A percentile compares a stretch with the other conserved stretches of the same genome.
Conservation (phyloP, 208 protist genomes). For the Acanthamoeba castellanii region DNA sequence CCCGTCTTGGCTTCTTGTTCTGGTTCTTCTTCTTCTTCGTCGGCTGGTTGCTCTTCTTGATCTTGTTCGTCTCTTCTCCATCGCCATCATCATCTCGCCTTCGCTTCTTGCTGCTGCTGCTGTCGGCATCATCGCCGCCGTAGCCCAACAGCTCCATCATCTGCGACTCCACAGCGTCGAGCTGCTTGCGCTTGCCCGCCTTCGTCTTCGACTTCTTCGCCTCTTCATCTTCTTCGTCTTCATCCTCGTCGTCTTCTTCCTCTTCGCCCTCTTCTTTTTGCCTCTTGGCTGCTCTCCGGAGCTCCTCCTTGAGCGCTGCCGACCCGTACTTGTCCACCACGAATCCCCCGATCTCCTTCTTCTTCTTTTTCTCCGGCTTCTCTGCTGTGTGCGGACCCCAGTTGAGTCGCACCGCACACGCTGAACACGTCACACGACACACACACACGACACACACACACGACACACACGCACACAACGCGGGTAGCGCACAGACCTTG, state of each 20-base stretch:
- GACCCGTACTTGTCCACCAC: constrained; percentile 13
- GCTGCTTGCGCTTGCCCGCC: neutral
- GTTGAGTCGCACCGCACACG: neutral
- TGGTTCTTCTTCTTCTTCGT: neutral
- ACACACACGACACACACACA: neutral
- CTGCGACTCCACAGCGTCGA: constrained; percentile 9
- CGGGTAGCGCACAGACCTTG: neutral
- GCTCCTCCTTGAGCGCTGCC: neutral
- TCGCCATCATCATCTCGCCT: neutral
- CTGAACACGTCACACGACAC: neutral
- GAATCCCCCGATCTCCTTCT: neutral
- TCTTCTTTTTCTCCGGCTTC: neutral
- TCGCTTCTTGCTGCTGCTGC: neutral
- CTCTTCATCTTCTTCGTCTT: too few relatives aligned
- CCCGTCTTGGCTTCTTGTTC: too few relatives aligned
- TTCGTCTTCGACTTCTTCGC: neutral
- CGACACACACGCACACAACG: neutral
- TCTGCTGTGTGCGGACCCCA: neutral
- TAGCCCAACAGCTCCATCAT: constrained; percentile 58
- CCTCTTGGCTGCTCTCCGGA: neutral
- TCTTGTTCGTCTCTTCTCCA: neutral
- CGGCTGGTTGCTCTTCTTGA: neutral
- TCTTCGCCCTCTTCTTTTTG: neutral
- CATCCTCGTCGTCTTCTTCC: neutral
- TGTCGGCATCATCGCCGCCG: neutral